Percentiles rank a stretch among this genome's conserved stretches.
Evolutionary conservation across 2,329 filamentous ascomycete species (phyloP).

Genomic region (Colletotrichum cuscutae): DNA sequence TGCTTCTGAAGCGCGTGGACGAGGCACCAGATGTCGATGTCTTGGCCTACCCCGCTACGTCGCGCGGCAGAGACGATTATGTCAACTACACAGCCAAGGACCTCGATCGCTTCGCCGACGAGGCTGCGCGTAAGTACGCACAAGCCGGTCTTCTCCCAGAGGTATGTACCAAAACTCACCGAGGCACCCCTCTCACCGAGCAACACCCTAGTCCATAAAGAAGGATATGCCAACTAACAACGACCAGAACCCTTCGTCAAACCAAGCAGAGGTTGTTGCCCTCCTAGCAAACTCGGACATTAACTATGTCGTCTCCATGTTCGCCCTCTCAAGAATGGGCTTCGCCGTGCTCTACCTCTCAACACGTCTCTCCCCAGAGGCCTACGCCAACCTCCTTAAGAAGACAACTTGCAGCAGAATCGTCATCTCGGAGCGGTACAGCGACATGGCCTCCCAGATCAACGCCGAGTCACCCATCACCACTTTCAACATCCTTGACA

Average conservation of each 20-base stretch:
- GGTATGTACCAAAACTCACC: conserved; percentile 5
- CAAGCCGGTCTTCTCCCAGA: conserved; percentile 25
- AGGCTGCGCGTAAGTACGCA: conserved; percentile 34
- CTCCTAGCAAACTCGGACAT: conserved; percentile 60
- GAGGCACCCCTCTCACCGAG: not conserved
- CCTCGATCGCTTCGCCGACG: conserved; percentile 39
- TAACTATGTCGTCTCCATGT: conserved; percentile 61
- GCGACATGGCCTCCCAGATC: conserved; percentile 32
- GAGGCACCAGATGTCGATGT: conserved; percentile 32
- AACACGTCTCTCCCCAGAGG: conserved; percentile 61
- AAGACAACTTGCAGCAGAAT: conserved; percentile 49
- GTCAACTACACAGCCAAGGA: conserved; percentile 39
- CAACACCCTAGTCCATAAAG: not conserved
- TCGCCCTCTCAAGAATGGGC: conserved; percentile 63
- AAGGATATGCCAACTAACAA: not conserved
- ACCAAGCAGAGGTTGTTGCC: conserved; percentile 52
- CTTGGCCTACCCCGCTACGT: conserved; percentile 38
- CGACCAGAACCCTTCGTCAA: conserved; percentile 20
- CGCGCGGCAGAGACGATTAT: conserved; percentile 37
- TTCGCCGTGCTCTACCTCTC: conserved; percentile 65
- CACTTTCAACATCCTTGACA: conserved; percentile 37
- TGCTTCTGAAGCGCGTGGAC: conserved; percentile 9
- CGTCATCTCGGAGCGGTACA: conserved; percentile 31
- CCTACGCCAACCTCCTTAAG: conserved; percentile 58
- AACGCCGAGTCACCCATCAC: conserved; percentile 39